phyloP scores from a whole-genome alignment of 1,284 basidiomycete species.

The Ustilago trichophora region DNA sequence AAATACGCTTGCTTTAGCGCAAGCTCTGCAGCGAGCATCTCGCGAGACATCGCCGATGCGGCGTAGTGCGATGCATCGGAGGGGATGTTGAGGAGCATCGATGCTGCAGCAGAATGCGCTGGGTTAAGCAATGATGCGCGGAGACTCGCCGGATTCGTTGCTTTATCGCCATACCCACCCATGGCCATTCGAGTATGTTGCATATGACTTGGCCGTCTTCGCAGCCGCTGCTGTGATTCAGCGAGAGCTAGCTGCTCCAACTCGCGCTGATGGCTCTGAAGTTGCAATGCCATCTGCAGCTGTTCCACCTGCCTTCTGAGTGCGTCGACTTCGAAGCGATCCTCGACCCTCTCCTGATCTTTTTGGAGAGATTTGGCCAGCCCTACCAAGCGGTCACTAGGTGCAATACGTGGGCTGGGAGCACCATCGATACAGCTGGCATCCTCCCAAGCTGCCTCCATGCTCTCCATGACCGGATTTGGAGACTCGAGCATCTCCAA shows the following conservation, averaged over 20 bases:
- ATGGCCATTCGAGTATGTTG: background rate
- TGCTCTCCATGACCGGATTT: background rate
- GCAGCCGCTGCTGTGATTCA: background rate
- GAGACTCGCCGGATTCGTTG: background rate
- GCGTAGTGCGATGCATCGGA: background rate
- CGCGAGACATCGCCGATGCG: background rate
- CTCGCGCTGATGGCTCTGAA: constrained; percentile 20
- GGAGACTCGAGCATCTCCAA: background rate
- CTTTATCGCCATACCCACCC: too few relatives aligned
- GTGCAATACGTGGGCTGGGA: constrained; percentile 5
- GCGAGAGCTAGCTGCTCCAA: background rate
- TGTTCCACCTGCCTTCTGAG: constrained; percentile 38
- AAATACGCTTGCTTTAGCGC: background rate
- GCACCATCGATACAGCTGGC: constrained; percentile 18
- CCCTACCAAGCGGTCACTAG: background rate
- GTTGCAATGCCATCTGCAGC: constrained; percentile 37
- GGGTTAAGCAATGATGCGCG: constrained; percentile 2
- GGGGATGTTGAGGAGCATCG: background rate
- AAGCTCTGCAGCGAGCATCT: too few relatives aligned
- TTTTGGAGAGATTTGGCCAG: background rate
- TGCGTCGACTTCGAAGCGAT: constrained; percentile 31
- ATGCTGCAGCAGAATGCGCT: background rate
- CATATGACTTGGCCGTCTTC: constrained; percentile 1
- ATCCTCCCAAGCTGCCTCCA: constrained; percentile 39
- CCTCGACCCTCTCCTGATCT: background rate